These are phyloP conservation scores for Starmera amethionina DNA, from an alignment of 805 yeast genomes.

Conservation along the genomic window DNA sequence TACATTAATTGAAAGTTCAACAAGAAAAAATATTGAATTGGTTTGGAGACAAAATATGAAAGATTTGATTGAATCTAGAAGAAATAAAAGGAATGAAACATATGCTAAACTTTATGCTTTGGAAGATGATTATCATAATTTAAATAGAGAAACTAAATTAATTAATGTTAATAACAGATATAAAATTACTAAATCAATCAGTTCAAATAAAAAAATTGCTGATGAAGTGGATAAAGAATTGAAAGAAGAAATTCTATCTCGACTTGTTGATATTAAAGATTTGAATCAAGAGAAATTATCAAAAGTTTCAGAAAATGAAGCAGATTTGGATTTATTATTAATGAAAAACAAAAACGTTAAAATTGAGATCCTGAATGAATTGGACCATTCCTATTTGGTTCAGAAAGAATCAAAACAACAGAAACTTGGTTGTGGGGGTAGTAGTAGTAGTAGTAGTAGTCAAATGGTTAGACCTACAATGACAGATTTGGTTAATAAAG, in stretches of 20 bases:
- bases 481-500: conserved; percentile 18
- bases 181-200: conserved; percentile 1
- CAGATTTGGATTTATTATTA: conserved; percentile 8
- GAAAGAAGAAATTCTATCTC: neutral
- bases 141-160: conserved; percentile 4
- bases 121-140: conserved; percentile 10
- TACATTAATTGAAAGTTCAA: conserved; percentile 9
- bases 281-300: neutral
- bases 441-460: no score
- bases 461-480: conserved; percentile 13
- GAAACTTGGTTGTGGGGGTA: no score
- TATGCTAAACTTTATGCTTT: conserved; percentile 1
- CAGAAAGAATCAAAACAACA: no score
- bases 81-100: conserved; percentile 2
- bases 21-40: conserved; percentile 8
- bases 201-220: conserved; percentile 10
- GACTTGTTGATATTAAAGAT: neutral
- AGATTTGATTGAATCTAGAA: conserved; percentile 8
- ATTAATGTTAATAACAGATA: conserved; percentile 6
- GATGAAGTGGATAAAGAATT: conserved; percentile 11
- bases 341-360: conserved; percentile 4
- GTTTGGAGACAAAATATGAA: conserved; percentile 16
- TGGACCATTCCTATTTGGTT: conserved; percentile 11
- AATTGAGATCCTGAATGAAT: conserved; percentile 10
- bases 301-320: conserved; percentile 7